phyloP scores from a whole-genome alignment of 257 asterid species.

The Solanum rostratum region DNA sequence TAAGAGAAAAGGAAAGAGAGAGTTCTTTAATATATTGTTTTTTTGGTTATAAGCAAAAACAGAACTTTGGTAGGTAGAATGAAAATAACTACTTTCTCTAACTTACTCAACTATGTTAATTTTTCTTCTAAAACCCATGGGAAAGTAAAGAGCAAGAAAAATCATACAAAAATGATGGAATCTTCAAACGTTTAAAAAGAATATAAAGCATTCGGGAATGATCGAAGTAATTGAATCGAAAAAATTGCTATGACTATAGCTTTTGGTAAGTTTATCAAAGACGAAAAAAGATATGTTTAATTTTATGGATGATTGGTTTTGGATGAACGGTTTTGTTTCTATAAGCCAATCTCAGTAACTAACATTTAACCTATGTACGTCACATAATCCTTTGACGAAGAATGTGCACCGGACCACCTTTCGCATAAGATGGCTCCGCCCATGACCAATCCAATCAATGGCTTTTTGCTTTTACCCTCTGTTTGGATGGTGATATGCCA shows the following conservation, averaged over 20 bases:
- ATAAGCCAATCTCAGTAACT: neutral
- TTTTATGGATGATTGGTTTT: neutral
- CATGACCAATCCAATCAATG: neutral
- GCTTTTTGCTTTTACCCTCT: too few relatives aligned
- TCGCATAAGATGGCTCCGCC: neutral
- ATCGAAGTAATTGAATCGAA: neutral
- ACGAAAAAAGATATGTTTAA: neutral
- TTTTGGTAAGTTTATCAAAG: neutral
- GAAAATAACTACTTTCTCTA: neutral
- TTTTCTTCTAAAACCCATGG: neutral
- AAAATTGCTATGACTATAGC: neutral
- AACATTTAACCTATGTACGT: too few relatives aligned
- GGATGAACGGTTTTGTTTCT: neutral
- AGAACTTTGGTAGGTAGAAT: slow-evolving; percentile 14
- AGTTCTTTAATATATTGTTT: slow-evolving; percentile 27
- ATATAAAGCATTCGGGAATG: neutral
- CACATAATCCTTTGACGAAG: too few relatives aligned
- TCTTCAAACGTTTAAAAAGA: too few relatives aligned
- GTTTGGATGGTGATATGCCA: too few relatives aligned
- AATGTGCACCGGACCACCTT: too few relatives aligned
- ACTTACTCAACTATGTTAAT: neutral
- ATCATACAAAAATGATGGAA: neutral
- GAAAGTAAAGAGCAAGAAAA: neutral
- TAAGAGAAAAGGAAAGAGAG: slow-evolving; percentile 4
- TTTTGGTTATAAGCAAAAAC: slow-evolving; percentile 54